Base-by-base conservation (phyloP, 208 protist genomes). In the Porcisia deanei region DNA sequence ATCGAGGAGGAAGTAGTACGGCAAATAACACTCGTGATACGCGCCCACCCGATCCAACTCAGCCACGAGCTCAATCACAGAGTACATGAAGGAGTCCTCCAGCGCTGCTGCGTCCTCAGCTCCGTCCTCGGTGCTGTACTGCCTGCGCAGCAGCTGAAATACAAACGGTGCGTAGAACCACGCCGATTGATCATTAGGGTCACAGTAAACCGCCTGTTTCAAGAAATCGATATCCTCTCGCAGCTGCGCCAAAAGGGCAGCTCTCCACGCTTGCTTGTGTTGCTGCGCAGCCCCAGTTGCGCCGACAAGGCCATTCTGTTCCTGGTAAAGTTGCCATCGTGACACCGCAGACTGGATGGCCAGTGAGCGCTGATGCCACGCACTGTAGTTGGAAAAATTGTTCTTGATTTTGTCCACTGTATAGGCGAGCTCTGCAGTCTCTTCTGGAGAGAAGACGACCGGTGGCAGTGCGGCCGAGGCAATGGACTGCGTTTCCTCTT, bases 301-400 rank as follows among this genome's bases (percentile, higher is more conserved):
- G 10, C 22, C 25, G 3, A n/a, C 39, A 30, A 30, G 7, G 22
- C 41, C 22, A 18, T 14, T 1, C 34, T 64, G 9, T 53, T 22
- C 20, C 10, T 41, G 49, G 4, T 72, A 61, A 0, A 3, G 57
- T 5, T 76, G 55, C 63, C 81, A 73, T 10, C 85, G 81, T 3
- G 71, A 53, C 30, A 87, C 77, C 5, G 87, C 88, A 1, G 73
- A 59, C 10, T 83, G 79, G 5, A 97, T 9, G 25, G 88, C 85
- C 4, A 94, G 67, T 3, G 81, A 90, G 20, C 98, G 89, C 73
- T 99, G 91, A 88, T 99, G 98, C 98, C 98, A 99, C 25, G 98
- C 97, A 53, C 96, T 99, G 87, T 99, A 99, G 80, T 99, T 99
- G 45, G 95, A 98, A 82, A 99, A 99, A 85, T 99, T 99, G 34